Evolutionary conservation across 2,329 filamentous ascomycete genomes (phyloP).

Genomic region (Fusarium agapanthi): DNA sequence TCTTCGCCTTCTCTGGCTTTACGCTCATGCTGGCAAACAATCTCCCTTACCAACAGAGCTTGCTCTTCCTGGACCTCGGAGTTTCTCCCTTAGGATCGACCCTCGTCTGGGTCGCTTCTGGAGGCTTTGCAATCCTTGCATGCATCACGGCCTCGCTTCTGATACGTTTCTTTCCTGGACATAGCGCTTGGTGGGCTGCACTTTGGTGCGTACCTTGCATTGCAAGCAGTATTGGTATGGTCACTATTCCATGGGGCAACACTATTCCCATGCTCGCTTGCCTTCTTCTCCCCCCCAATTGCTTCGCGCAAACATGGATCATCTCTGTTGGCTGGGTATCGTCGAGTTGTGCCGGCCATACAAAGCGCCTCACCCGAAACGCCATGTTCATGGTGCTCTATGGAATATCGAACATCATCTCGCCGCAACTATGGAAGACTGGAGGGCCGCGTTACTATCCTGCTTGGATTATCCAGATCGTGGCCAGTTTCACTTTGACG

Average conservation of each 20-base stretch:
- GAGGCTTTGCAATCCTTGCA: background rate
- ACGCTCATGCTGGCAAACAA: conserved; percentile 1
- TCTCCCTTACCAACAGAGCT: background rate
- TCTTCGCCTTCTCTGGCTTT: background rate
- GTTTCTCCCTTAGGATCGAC: background rate
- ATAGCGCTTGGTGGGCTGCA: conserved; percentile 32
- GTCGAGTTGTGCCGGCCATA: background rate
- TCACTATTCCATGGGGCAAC: background rate
- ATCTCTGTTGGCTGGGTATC: background rate
- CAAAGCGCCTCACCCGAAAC: background rate
- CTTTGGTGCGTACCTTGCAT: conserved; percentile 37
- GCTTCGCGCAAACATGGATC: background rate
- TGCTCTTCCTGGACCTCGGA: background rate
- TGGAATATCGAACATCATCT: background rate
- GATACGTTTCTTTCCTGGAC: conserved; percentile 22
- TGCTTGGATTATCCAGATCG: conserved; percentile 32
- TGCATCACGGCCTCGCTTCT: conserved; percentile 30
- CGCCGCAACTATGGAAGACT: conserved; percentile 40
- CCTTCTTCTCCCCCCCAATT: background rate
- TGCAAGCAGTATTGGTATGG: conserved; percentile 23
- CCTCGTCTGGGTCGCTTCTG: background rate
- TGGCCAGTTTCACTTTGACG: conserved; percentile 31
- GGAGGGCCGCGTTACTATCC: conserved; percentile 30
- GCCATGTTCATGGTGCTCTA: conserved; percentile 1
- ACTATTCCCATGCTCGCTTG: background rate